Evolutionary conservation across 306 rosid species (phyloP), one percentile per base, ranked within the genome.

Genomic region (Trifolium dubium): DNA sequence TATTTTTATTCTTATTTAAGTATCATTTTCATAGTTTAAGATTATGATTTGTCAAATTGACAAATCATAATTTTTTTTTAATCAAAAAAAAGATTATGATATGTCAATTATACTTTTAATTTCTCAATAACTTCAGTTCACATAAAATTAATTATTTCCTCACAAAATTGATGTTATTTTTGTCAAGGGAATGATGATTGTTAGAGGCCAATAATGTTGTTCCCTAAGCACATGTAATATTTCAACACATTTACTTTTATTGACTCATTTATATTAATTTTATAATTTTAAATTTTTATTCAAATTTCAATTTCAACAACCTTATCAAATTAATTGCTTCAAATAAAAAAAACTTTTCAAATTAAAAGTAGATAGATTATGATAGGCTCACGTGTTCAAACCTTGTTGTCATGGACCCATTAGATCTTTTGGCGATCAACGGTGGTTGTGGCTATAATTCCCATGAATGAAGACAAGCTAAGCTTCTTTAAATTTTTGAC

Each of bases 181-280:
- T 66, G 68, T 77, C 37, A 63, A 39, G 67, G 50, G 35, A 79
- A 87, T 85, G 85, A 85, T 87, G 85, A 85, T 87, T 75, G 76
- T 65, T 40, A 77, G 79, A 29, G 83, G 88, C 29, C 66, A 77
- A 28, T 54, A 77, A 28, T 54, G 68, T 18, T 58, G 83, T 73
- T 77, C 29, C 13, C 31, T 55, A 54, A 68, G 11, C 15, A 14
- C 81, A 65, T 76, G 76, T 71, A 89, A 85, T 88, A 64, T 82
- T 69, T 77, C 82, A 87, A 79, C 89, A 79, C 89, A 14, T 81
- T 64, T 31, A 31, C 29, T 39, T 77, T 30, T 35, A 28, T 53
- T 64, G 13, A 37, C 40, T 64, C 5, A 18, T 39, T 10, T 30
- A 12, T 59, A 5, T 1, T 50, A 1, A 19, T 54, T 54, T 34